Conservation (phyloP, 2,329 filamentous ascomycete species). For the Sporothrix luriei region DNA sequence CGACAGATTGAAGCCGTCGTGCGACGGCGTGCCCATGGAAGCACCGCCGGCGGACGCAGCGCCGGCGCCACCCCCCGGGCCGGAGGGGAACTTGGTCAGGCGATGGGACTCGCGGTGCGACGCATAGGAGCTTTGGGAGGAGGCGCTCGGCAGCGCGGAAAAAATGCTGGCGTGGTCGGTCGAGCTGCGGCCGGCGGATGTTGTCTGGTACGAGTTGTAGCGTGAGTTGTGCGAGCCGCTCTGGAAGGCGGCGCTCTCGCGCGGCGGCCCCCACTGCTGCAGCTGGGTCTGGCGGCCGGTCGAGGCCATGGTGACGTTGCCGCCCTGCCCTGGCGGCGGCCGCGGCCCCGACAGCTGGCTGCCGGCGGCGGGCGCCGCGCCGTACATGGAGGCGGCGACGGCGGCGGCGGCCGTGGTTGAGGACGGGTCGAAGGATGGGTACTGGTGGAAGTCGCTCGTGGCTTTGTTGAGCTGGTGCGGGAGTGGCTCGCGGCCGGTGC, state of each 20-base stretch:
- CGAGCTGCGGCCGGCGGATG: slow-evolving; percentile 60
- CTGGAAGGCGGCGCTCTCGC: slow-evolving; percentile 58
- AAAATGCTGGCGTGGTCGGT: slow-evolving; percentile 59
- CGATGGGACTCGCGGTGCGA: slow-evolving; percentile 61
- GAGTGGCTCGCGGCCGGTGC: slow-evolving; percentile 68
- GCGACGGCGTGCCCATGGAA: slow-evolving; percentile 38
- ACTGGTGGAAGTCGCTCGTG: slow-evolving; percentile 82
- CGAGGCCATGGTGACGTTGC: slow-evolving; percentile 71
- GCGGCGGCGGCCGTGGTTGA: slow-evolving; percentile 40
- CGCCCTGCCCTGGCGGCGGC: slow-evolving; percentile 56
- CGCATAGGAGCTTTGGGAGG: slow-evolving; percentile 59
- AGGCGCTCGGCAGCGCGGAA: slow-evolving; percentile 58
- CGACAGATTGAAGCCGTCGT: slow-evolving; percentile 63
- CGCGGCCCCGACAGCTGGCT: slow-evolving; percentile 65
- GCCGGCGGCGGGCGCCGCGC: slow-evolving; percentile 43
- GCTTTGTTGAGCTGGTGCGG: slow-evolving; percentile 83
- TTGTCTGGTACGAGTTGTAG: slow-evolving; percentile 65
- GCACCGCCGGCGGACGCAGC: neutral
- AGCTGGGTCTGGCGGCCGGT: slow-evolving; percentile 72
- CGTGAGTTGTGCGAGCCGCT: slow-evolving; percentile 58
- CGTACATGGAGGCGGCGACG: slow-evolving; percentile 37
- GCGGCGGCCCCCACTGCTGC: slow-evolving; percentile 73
- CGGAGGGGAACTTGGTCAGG: slow-evolving; percentile 56
- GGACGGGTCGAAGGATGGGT: slow-evolving; percentile 70
- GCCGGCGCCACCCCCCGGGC: slow-evolving; percentile 29